phyloP scores from a whole-genome alignment of 2,329 filamentous ascomycete genomes.

The Pseudogymnoascus sp. region DNA sequence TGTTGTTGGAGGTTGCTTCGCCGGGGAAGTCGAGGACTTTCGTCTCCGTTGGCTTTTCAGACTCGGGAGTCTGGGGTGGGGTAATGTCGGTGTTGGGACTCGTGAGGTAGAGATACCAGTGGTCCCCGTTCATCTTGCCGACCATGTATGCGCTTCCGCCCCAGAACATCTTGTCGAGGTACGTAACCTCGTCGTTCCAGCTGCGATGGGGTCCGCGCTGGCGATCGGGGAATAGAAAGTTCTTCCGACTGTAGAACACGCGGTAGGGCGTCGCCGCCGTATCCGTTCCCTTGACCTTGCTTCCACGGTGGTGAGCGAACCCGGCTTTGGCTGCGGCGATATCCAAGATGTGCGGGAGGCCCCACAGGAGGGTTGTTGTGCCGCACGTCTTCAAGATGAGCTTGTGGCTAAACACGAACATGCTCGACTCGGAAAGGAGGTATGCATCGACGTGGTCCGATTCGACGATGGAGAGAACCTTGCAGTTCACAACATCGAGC shows the following conservation, averaged over 20 bases:
- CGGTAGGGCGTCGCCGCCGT: conserved; percentile 83
- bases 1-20: conserved; percentile 15
- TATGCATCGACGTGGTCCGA: conserved; percentile 95
- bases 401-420: conserved; percentile 99
- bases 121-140: conserved; percentile 98
- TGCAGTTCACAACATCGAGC: conserved; percentile 97
- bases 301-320: conserved; percentile 68
- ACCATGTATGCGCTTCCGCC: conserved; percentile 98
- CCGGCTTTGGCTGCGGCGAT: conserved; percentile 82
- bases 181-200: conserved; percentile 94
- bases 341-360: conserved; percentile 82
- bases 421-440: conserved; percentile 95
- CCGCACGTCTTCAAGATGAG: conserved; percentile 97
- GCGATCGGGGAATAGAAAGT: conserved; percentile 90
- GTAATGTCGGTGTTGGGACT: conserved; percentile 73
- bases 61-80: conserved; percentile 68
- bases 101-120: conserved; percentile 98
- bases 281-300: conserved; percentile 52
- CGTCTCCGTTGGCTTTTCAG: conserved; percentile 33
- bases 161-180: conserved; percentile 82
- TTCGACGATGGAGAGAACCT: conserved; percentile 88
- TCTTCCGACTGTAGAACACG: conserved; percentile 98
- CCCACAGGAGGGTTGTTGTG: conserved; percentile 85
- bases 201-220: conserved; percentile 91
- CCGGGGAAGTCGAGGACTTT: conserved; percentile 27